These are phyloP conservation scores for Elsinoe ampelina DNA, from an alignment of 2,329 filamentous ascomycete species.

Conservation along the genomic window DNA sequence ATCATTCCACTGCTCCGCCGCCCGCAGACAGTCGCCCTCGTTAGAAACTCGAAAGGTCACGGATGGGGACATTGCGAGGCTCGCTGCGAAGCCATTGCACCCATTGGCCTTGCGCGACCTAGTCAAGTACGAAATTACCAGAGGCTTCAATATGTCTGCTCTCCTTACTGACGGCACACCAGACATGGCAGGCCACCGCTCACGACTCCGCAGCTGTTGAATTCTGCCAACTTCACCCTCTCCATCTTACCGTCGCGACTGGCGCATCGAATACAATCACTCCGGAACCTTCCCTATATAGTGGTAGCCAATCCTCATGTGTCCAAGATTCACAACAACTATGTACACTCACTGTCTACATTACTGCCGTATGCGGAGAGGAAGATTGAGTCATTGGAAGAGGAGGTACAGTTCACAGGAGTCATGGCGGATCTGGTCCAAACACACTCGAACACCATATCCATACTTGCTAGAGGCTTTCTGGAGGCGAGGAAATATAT, in stretches of 20 bases:
- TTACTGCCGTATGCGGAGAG: slow-evolving; percentile 73
- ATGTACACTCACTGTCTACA: slow-evolving; percentile 84
- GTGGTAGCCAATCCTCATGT: slow-evolving; percentile 98
- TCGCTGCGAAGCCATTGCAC: slow-evolving; percentile 71
- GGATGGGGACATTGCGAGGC: slow-evolving; percentile 67
- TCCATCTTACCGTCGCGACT: slow-evolving; percentile 84
- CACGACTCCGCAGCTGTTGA: slow-evolving; percentile 67
- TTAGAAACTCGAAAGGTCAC: slow-evolving; percentile 37
- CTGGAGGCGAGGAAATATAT: slow-evolving; percentile 91
- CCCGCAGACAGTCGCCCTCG: neutral
- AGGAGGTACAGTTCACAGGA: slow-evolving; percentile 84
- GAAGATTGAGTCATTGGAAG: slow-evolving; percentile 66
- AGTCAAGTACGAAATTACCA: slow-evolving; percentile 57
- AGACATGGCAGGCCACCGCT: slow-evolving; percentile 76
- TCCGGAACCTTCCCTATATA: slow-evolving; percentile 91
- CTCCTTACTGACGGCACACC: neutral
- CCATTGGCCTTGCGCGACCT: slow-evolving; percentile 78
- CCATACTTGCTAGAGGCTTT: slow-evolving; percentile 82
- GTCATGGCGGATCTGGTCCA: slow-evolving; percentile 92
- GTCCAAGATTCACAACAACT: slow-evolving; percentile 89
- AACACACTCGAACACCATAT: slow-evolving; percentile 90
- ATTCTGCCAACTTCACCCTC: slow-evolving; percentile 92
- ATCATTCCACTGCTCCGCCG: neutral
- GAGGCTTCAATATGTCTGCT: neutral
- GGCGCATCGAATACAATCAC: slow-evolving; percentile 83